phyloP scores from a whole-genome alignment of 2,329 filamentous ascomycete species.

The Colletotrichum neosansevieriae region DNA sequence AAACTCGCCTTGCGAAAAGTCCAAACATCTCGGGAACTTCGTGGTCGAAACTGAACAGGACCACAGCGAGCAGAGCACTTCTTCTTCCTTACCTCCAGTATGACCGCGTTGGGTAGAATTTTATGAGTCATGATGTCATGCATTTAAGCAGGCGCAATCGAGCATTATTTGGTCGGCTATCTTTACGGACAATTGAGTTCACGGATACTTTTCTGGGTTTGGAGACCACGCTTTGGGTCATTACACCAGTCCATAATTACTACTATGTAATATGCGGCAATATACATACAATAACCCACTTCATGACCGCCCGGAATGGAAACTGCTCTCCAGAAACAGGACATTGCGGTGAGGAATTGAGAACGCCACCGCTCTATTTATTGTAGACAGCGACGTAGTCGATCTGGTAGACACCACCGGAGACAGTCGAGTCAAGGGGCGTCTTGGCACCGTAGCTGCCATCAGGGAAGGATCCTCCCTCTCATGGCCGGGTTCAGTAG shows the following conservation, averaged over 20 bases:
- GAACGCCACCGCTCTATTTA: too few species aligned
- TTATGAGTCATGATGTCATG: constrained; percentile 22
- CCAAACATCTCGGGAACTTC: constrained; percentile 8
- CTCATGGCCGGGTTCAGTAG: constrained; percentile 55
- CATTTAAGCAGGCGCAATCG: background rate
- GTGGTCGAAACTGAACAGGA: constrained; percentile 7
- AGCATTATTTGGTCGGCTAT: background rate
- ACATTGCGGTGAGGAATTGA: too few species aligned
- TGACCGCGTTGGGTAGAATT: background rate
- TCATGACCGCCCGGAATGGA: too few species aligned
- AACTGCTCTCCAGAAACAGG: too few species aligned
- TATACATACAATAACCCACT: too few species aligned
- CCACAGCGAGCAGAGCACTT: too few species aligned
- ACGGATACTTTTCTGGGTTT: too few species aligned
- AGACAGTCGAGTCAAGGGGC: constrained; percentile 49
- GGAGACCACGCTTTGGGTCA: too few species aligned
- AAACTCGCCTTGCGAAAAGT: constrained; percentile 14
- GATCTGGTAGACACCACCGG: constrained; percentile 50
- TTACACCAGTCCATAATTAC: too few species aligned
- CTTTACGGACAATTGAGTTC: too few species aligned
- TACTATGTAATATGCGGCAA: too few species aligned
- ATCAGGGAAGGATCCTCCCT: constrained; percentile 51
- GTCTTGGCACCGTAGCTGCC: constrained; percentile 47
- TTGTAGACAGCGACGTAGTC: constrained; percentile 53
- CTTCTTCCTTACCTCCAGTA: constrained; percentile 15